Base-by-base conservation (phyloP, 106 monocot genomes). In the Xerophyta viscosa region DNA sequence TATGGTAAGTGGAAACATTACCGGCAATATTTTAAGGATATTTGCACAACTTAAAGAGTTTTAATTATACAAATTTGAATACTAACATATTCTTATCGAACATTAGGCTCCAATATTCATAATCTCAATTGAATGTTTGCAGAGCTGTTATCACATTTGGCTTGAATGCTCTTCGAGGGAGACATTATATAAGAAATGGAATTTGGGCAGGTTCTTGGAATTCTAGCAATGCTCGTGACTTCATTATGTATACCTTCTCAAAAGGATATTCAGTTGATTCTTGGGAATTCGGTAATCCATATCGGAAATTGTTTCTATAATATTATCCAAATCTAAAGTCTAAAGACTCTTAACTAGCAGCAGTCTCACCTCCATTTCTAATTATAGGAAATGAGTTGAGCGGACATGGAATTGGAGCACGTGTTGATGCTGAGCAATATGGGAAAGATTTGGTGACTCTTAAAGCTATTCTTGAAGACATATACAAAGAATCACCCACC, bases 91-190 rank as follows among this genome's bases (percentile, higher is more conserved):
- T n/a, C n/a, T n/a, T n/a, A n/a, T n/a, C n/a, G n/a, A n/a, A n/a
- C n/a, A n/a, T n/a, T n/a, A n/a, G n/a, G n/a, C 14, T 13, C 24
- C 23, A 29, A 29, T 29, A n/a, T 52, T 13, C 27, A 22, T 29
- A 10, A 11, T 52, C 29, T 37, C 33, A 33, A 13, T 47, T 39
- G 61, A 41, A 27, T 49, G 52, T 11, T 65, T 76, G 54, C 80
- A 94, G 93, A 56, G 81, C 93, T 27, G 51, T 70, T 24, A 58
- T 81, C 19, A 94, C 88, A 55, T 94, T 88, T 74, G 88, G 93
- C 41, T 63, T 94, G 6, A 94, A 94, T 64, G 93, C 93, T 12
- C 80, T 94, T 3, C 52, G 55, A 14, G 93, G 93, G 55, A 84
- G 88, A 59, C 27, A 69, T 18, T 57, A 31, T 19, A 17, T 56